Percentiles rank a stretch among this genome's conserved stretches.
These are phyloP conservation scores for Fusarium poae DNA, from an alignment of 2,329 filamentous ascomycete genomes.

Conservation along the genomic window DNA sequence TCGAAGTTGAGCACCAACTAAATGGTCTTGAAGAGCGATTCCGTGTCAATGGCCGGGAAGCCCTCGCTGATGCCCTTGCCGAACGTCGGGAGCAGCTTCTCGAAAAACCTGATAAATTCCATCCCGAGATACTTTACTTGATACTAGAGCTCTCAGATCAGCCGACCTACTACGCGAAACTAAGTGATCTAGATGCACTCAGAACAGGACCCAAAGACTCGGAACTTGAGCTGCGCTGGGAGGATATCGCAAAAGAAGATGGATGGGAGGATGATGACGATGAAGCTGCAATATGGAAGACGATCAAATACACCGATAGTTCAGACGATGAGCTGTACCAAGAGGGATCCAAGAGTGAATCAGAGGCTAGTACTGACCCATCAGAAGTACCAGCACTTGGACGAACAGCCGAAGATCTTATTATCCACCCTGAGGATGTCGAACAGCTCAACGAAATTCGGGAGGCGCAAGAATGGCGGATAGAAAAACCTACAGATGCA, in stretches of 20 bases:
- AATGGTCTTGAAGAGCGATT: constrained; percentile 89
- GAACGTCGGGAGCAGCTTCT: constrained; percentile 70
- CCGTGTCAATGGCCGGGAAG: constrained; percentile 81
- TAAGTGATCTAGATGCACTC: constrained; percentile 72
- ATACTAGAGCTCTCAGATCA: constrained; percentile 85
- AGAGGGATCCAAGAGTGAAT: constrained; percentile 56
- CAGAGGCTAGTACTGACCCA: constrained; percentile 50
- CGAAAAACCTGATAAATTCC: constrained; percentile 69
- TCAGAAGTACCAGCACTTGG: constrained; percentile 44
- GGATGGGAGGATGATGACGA: constrained; percentile 71
- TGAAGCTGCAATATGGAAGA: constrained; percentile 74
- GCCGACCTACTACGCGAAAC: constrained; percentile 76
- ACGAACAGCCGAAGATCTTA: constrained; percentile 51
- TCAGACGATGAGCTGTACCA: constrained; percentile 66
- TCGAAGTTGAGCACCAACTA: constrained; percentile 74
- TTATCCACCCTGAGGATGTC: constrained; percentile 54
- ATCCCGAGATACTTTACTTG: constrained; percentile 83
- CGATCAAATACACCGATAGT: constrained; percentile 75
- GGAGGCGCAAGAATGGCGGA: constrained; percentile 55
- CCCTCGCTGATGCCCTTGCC: constrained; percentile 78
- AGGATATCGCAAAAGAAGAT: constrained; percentile 82
- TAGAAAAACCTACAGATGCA: constrained; percentile 51
- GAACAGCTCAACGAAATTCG: constrained; percentile 51
- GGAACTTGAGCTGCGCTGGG: constrained; percentile 74
- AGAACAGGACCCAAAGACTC: constrained; percentile 58